Conservation (phyloP, 176 grass and related monocot species). For the Coix lacrymajobi region DNA sequence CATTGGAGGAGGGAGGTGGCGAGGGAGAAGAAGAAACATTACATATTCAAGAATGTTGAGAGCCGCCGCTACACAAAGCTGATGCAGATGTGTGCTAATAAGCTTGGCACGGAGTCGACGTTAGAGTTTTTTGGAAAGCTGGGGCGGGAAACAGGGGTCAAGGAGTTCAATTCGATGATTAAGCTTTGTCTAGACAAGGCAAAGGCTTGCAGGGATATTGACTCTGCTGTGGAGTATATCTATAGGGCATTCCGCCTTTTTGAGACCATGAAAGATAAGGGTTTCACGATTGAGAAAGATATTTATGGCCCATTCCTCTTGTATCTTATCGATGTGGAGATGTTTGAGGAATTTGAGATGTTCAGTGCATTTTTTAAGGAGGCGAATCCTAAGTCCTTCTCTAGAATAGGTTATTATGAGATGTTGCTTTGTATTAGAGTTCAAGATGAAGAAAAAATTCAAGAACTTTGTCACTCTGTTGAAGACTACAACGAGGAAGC, state of each 20-base stretch:
- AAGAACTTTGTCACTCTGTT: constrained; percentile 47
- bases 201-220: constrained; percentile 43
- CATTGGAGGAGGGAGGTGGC: constrained; percentile 38
- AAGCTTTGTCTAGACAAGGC: constrained; percentile 51
- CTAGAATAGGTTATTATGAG: constrained; percentile 85
- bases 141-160: constrained; percentile 65
- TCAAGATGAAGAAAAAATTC: constrained; percentile 64
- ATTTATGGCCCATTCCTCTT: constrained; percentile 65
- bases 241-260: constrained; percentile 50
- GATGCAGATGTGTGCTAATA: constrained; percentile 61
- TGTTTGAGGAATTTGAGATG: constrained; percentile 66
- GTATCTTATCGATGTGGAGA: constrained; percentile 63
- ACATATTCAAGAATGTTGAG: constrained; percentile 74
- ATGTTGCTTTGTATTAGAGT: constrained; percentile 72
- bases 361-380: constrained; percentile 70
- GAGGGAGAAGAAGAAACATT: constrained; percentile 70
- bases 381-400: constrained; percentile 40
- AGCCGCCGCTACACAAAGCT: constrained; percentile 55
- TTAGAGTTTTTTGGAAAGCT: constrained; percentile 66
- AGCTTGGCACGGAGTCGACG: constrained; percentile 51
- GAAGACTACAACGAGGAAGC: constrained; percentile 35
- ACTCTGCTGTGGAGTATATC: constrained; percentile 56
- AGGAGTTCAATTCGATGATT: constrained; percentile 76
- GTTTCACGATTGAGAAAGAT: constrained; percentile 57
- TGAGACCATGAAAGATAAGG: constrained; percentile 58